phyloP scores from a whole-genome alignment of 768 basidiomycete genomes.

The Suillus americanus region DNA sequence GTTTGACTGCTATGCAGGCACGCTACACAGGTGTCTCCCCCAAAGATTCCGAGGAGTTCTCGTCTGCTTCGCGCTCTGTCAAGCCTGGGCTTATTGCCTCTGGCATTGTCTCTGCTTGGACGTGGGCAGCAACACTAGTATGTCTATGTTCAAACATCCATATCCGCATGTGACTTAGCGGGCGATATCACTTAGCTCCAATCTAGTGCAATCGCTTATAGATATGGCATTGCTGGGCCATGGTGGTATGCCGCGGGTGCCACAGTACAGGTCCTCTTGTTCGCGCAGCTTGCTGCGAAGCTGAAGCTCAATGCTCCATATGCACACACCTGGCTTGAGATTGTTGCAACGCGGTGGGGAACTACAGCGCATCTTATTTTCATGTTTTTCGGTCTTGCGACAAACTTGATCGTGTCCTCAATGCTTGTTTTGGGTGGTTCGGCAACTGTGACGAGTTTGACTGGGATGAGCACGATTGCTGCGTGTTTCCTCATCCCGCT shows the following conservation, averaged over 20 bases:
- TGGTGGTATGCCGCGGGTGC: constrained; percentile 96
- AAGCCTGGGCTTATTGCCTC: constrained; percentile 92
- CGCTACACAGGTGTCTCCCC: constrained; percentile 84
- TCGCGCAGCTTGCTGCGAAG: constrained; percentile 88
- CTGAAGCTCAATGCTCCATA: constrained; percentile 90
- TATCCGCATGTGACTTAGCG: neutral
- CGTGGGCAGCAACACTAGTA: constrained; percentile 80
- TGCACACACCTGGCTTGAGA: constrained; percentile 88
- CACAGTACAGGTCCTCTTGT: constrained; percentile 85
- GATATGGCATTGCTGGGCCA: constrained; percentile 80
- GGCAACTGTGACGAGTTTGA: constrained; percentile 84
- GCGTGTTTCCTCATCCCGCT: constrained; percentile 90
- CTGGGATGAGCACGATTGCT: constrained; percentile 88
- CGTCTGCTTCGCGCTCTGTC: constrained; percentile 76
- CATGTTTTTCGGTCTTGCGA: constrained; percentile 90
- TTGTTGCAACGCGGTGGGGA: constrained; percentile 82
- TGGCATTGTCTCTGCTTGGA: constrained; percentile 93
- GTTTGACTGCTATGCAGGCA: constrained; percentile 75
- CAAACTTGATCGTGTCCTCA: constrained; percentile 89
- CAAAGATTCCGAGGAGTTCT: constrained; percentile 80
- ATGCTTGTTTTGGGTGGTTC: constrained; percentile 81
- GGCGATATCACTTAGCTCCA: constrained; percentile 49
- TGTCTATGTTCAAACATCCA: constrained; percentile 8
- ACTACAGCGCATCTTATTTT: constrained; percentile 76
- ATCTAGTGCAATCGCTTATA: constrained; percentile 83